These are phyloP conservation scores for Marasmius oreades DNA, from an alignment of 1,284 basidiomycete genomes.

Conservation along the genomic window DNA sequence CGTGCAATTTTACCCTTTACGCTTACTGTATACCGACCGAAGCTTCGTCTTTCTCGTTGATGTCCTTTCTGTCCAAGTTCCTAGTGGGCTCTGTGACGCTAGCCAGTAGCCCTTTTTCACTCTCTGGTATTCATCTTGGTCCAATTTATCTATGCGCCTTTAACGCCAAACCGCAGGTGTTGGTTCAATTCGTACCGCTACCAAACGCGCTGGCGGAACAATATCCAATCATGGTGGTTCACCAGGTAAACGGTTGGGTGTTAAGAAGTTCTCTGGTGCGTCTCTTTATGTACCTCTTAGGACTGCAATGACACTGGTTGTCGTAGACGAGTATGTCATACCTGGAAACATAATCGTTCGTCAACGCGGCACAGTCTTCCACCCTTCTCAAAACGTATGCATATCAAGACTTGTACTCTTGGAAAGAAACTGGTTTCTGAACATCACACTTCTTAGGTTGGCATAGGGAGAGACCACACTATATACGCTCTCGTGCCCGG, in stretches of 20 bases:
- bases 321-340: constrained; percentile 76
- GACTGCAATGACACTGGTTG: background rate
- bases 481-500: constrained; percentile 87
- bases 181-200: constrained; percentile 85
- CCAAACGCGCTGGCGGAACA: constrained; percentile 91
- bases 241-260: constrained; percentile 85
- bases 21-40: no score
- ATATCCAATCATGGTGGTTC: constrained; percentile 90
- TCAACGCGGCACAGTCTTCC: constrained; percentile 87
- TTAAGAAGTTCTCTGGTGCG: constrained; percentile 92
- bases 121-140: constrained; percentile 35
- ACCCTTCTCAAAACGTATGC: constrained; percentile 86
- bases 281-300: constrained; percentile 10
- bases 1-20: no score
- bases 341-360: constrained; percentile 93
- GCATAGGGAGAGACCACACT: constrained; percentile 89
- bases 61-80: background rate
- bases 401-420: constrained; percentile 8
- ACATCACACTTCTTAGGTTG: constrained; percentile 51
- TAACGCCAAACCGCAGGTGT: constrained; percentile 21
- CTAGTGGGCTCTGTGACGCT: background rate
- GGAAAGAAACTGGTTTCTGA: constrained; percentile 11
- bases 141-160: constrained; percentile 13
- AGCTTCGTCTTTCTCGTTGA: background rate
- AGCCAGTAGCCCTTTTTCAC: constrained; percentile 23